Base-by-base conservation (phyloP, 2,329 filamentous ascomycete genomes). In the Calonectria ilicicola region DNA sequence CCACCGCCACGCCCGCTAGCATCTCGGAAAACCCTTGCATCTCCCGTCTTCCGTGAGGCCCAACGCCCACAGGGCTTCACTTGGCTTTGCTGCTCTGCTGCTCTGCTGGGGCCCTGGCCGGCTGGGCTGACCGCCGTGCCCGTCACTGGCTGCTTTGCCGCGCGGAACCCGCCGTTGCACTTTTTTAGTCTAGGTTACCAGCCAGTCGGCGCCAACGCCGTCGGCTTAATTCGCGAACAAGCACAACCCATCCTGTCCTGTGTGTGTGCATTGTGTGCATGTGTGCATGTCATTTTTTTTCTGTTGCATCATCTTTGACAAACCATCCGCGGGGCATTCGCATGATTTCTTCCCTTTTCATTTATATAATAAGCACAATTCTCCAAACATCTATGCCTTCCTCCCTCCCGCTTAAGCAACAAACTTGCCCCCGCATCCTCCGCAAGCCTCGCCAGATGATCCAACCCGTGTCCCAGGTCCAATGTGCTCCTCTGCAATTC, bases 371-470 rank as follows among this genome's bases (percentile, higher is more conserved):
- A 5, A 32, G n/a, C 29, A 32, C 29, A 32, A 21, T 19, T 17
- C 53, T n/a, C 53, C 5, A n/a, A n/a, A n/a, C n/a, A 6, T 17
- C n/a, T 32, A 38, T 58, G 53, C 32, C 12, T 21, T 10, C 32
- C 53, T 35, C 12, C 21, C 17, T 19, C 19, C 29, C 9, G 23
- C 47, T 81, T 49, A 85, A 23, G 82, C 79, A 0, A 86, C 81
- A 74, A 86, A 86, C 75, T 86, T 86, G 17, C 85, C 85, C 2
- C 84, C 84, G 53, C 85, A 86, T 0, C 82, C 82, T 19, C 85
- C 85, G 23, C 85, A 86, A 5, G 80, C 76, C 44, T 85, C 82
- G 1, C 80, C 81, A 5, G 81, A 80, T 6, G 81, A 75, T 29
- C 83, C 81, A 2, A 84, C 74, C 32, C 73, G 71, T 5, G 79